These are phyloP conservation scores for Cystofilobasidium macerans DNA, from an alignment of 768 basidiomycete species.

Conservation along the genomic window DNA sequence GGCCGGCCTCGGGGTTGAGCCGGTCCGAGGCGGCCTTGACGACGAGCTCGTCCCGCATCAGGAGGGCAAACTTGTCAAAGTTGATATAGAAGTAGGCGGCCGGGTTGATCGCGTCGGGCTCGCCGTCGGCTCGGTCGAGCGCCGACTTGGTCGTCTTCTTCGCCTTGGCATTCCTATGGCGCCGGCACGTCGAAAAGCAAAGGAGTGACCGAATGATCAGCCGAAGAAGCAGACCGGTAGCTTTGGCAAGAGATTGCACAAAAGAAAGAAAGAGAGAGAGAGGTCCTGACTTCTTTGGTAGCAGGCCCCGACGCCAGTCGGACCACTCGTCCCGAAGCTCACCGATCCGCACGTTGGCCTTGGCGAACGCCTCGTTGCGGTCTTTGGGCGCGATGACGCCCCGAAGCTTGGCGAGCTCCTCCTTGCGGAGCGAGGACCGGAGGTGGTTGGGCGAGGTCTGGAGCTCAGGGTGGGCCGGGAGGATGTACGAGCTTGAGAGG, in stretches of 20 bases:
- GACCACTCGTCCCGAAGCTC: constrained; percentile 21
- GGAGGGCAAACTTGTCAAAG: constrained; percentile 72
- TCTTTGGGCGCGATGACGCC: constrained; percentile 21
- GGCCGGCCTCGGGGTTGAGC: constrained; percentile 63
- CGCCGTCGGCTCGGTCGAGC: not conserved
- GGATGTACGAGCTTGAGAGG: constrained; percentile 18
- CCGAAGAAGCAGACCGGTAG: too few relatives aligned
- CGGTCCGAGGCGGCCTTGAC: constrained; percentile 63
- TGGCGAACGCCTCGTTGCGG: constrained; percentile 17
- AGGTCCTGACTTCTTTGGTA: not conserved
- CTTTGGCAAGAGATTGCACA: not conserved
- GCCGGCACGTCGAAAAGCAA: too few relatives aligned
- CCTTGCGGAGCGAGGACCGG: constrained; percentile 12
- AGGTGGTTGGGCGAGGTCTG: constrained; percentile 16
- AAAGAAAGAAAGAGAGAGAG: not conserved
- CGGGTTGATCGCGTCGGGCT: constrained; percentile 20
- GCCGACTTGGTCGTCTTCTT: constrained; percentile 5
- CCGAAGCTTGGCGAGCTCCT: constrained; percentile 10
- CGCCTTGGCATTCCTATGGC: constrained; percentile 14
- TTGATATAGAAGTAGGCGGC: constrained; percentile 72
- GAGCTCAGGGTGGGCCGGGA: constrained; percentile 20
- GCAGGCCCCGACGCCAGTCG: not conserved
- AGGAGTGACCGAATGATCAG: too few relatives aligned
- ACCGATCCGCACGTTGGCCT: constrained; percentile 2
- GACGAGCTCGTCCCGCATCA: constrained; percentile 81